A percentile compares a stretch with the other conserved stretches of the same genome.
Conservation (phyloP, 2,329 filamentous ascomycete species). For the Cercospora sojina region DNA sequence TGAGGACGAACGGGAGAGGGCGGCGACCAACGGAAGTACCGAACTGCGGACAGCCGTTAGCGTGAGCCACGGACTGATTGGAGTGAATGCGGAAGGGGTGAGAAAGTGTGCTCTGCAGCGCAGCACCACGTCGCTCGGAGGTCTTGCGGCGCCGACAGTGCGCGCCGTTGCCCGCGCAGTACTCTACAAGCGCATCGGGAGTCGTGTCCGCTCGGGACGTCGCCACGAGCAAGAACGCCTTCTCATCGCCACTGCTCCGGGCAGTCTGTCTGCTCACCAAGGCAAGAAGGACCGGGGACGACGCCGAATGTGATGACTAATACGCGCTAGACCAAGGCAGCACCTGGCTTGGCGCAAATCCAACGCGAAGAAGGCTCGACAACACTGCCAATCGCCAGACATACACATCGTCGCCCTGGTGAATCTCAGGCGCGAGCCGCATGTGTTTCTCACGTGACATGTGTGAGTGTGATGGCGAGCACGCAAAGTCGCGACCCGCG, state of each 20-base stretch:
- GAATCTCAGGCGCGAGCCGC: neutral
- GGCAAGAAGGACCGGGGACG: neutral
- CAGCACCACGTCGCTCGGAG: neutral
- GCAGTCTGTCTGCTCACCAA: neutral
- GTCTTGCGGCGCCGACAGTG: too few species aligned
- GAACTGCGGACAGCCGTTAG: constrained; percentile 13
- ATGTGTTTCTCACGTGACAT: neutral
- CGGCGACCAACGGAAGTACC: constrained; percentile 13
- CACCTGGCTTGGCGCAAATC: neutral
- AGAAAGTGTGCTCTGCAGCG: neutral
- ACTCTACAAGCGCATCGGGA: too few species aligned
- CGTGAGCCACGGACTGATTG: neutral
- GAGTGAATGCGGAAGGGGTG: neutral
- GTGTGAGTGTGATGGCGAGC: constrained; percentile 4
- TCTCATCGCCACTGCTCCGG: neutral
- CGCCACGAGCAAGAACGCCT: neutral
- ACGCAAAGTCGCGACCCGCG: constrained; percentile 4
- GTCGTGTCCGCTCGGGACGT: neutral
- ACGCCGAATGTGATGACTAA: neutral
- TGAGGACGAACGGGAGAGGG: neutral
- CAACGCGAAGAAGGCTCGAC: neutral
- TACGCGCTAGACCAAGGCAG: too few species aligned
- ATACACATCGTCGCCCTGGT: neutral
- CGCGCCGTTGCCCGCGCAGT: too few species aligned
- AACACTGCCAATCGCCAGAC: neutral